Evolutionary conservation across 1,139 yeast species (phyloP).

Genomic region (Yamadazyma trypodendri): DNA sequence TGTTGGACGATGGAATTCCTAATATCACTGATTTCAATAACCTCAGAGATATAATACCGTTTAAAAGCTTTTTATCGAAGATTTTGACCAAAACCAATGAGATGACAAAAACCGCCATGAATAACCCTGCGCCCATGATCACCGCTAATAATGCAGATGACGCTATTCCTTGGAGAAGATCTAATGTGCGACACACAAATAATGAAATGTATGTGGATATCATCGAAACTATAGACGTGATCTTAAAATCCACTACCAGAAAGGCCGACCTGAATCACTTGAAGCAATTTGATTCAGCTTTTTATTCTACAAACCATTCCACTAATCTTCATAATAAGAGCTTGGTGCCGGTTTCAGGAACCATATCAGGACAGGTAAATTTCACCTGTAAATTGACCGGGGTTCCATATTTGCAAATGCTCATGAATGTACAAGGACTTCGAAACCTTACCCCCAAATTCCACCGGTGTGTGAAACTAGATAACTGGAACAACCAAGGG

Average conservation of each 20-base stretch:
- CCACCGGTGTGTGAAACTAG: conserved; percentile 57
- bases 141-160: conserved; percentile 4
- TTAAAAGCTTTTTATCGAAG: conserved; percentile 40
- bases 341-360: conserved; percentile 49
- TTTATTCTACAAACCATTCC: conserved; percentile 26
- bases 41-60: conserved; percentile 70
- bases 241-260: conserved; percentile 22
- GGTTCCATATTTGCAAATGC: conserved; percentile 64
- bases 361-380: conserved; percentile 63
- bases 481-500: conserved; percentile 44
- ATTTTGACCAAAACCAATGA: conserved; percentile 35
- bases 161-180: conserved; percentile 69
- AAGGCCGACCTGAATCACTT: conserved; percentile 9
- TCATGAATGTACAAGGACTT: conserved; percentile 41
- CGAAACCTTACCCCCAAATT: conserved; percentile 51
- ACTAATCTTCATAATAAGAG: conserved; percentile 13
- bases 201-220: conserved; percentile 85
- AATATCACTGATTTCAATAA: conserved; percentile 70
- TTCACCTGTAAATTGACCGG: conserved; percentile 74
- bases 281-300: conserved; percentile 36
- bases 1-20: conserved; percentile 78
- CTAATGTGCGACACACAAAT: conserved; percentile 62
- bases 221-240: conserved; percentile 55
- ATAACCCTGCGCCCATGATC: conserved; percentile 8
- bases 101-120: conserved; percentile 13